A percentile compares a stretch with the other conserved stretches of the same genome.
Evolutionary conservation across 257 asterid genomes (phyloP).

Genomic region (Solanum chiquidenum): DNA sequence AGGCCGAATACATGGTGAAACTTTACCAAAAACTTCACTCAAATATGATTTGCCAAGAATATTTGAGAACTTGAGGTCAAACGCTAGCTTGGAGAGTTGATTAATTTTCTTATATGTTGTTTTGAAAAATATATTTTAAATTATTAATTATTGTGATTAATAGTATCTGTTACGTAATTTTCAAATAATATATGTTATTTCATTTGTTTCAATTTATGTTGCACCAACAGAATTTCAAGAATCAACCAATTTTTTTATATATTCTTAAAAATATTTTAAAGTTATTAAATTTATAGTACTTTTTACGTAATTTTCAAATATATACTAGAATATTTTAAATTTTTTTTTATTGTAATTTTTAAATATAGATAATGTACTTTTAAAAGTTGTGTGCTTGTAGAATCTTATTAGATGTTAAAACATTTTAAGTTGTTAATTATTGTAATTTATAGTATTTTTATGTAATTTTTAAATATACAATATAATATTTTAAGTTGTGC

Average conservation of each 20-base stretch:
- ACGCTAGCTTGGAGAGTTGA: background rate
- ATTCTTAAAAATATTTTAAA: background rate
- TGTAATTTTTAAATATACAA: background rate
- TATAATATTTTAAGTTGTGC: too few species aligned
- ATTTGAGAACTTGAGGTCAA: background rate
- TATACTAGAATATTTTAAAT: background rate
- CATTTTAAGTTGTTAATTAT: too few species aligned
- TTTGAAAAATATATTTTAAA: too few species aligned
- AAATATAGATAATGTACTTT: too few species aligned
- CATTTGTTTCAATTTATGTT: background rate
- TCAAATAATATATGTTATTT: too few species aligned
- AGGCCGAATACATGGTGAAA: background rate
- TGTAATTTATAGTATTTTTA: too few species aligned
- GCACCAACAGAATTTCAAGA: background rate
- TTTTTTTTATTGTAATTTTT: background rate
- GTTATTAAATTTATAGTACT: too few species aligned
- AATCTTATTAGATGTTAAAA: background rate
- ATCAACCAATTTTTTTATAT: background rate
- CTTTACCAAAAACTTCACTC: background rate
- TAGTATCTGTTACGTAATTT: background rate
- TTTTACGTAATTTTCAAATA: too few species aligned
- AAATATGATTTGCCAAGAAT: background rate
- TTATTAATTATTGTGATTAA: background rate
- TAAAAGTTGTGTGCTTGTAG: background rate
- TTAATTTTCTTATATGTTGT: background rate